Base-by-base conservation (phyloP, 371 early-diverging fungal species). In the Homolaphlyctis polyrhiza region DNA sequence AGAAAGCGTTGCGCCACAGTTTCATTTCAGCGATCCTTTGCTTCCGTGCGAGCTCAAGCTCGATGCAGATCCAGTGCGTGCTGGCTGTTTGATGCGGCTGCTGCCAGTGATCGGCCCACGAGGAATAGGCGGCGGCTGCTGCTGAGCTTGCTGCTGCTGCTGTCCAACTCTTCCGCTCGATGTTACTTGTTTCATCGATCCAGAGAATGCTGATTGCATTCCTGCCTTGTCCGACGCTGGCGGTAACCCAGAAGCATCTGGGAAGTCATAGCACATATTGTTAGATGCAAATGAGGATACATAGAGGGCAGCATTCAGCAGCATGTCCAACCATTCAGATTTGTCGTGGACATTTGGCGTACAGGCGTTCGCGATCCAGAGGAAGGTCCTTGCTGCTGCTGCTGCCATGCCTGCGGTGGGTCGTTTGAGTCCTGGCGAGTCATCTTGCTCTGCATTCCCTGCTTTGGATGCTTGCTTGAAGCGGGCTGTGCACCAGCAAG, bases 81-180 rank as follows among this genome's bases (percentile, higher is more conserved):
- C 67, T 11, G 65, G 62, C 27, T 63, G 64, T 55, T 73, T 72
- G 49, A 79, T 69, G 23, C 79, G 43, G 11, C 58, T 58, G 4
- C 69, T 49, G 5, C 76, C 79, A 1, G 76, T 79, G 30, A 76
- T 74, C 0, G 76, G 70, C 1, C 70, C 73, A 0, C 64, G 65
- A 45, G 65, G 21, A 23, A n/a, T 3, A 4, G 36, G 59, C 18
- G 21, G 43, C 29, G 35, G 1, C 34, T n/a, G n/a, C n/a, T n/a
- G n/a, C n/a, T n/a, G n/a, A n/a, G n/a, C n/a, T n/a, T n/a, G n/a
- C n/a, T n/a, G n/a, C n/a, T n/a, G n/a, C n/a, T n/a, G n/a, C n/a
- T n/a, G n/a, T n/a, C n/a, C n/a, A n/a, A n/a, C n/a, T n/a, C n/a
- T n/a, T n/a, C n/a, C n/a, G n/a, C n/a, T n/a, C n/a, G n/a, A n/a